These are phyloP conservation scores for Pisolithus thermaeus DNA, from an alignment of 1,284 basidiomycete species.

Conservation along the genomic window DNA sequence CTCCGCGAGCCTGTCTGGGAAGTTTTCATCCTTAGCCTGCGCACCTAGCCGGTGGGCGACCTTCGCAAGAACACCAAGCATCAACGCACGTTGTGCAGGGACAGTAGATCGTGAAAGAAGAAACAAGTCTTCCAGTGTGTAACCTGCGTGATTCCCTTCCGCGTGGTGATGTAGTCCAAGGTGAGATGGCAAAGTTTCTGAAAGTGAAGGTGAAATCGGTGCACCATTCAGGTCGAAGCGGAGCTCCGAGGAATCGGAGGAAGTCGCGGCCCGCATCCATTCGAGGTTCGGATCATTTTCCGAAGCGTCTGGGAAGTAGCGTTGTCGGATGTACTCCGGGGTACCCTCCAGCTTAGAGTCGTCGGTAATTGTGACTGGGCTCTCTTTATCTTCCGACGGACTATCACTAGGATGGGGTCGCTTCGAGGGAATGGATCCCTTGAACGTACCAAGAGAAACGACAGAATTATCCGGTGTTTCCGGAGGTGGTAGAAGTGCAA, in stretches of 20 bases:
- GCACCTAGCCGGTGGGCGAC: constrained; percentile 44
- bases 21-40: constrained; percentile 22
- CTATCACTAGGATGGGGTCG: constrained; percentile 2
- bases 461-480: constrained; percentile 35
- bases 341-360: constrained; percentile 51
- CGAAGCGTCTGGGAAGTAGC: constrained; percentile 76
- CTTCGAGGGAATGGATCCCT: constrained; percentile 18
- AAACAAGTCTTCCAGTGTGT: constrained; percentile 85
- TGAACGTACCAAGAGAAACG: constrained; percentile 51
- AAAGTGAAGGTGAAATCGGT: constrained; percentile 49
- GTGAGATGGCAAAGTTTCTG: constrained; percentile 64
- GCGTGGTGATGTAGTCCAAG: constrained; percentile 63
- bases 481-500: constrained; percentile 48
- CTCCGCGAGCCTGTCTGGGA: constrained; percentile 32
- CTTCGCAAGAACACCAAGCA: constrained; percentile 70
- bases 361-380: neutral
- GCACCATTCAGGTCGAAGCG: constrained; percentile 76
- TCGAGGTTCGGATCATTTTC: constrained; percentile 65
- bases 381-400: constrained; percentile 2
- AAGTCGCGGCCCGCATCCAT: constrained; percentile 56
- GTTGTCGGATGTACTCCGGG: constrained; percentile 75
- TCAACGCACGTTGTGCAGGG: constrained; percentile 71
- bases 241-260: constrained; percentile 26
- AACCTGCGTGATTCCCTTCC: constrained; percentile 58
- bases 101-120: constrained; percentile 79